Conservation (phyloP, 805 yeast genomes). For the Ogataea methylovora region DNA sequence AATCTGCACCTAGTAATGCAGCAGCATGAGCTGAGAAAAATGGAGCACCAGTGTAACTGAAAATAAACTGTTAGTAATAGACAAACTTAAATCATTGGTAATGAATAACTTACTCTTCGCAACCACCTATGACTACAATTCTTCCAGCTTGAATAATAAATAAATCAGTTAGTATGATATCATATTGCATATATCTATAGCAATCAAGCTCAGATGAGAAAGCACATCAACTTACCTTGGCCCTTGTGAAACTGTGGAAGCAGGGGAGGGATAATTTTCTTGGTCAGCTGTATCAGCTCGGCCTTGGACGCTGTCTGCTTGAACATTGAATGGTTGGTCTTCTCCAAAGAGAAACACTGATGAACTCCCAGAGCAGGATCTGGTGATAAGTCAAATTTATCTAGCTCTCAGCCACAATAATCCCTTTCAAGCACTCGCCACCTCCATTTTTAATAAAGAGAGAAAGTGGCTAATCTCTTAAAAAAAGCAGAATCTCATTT, state of each 20-base stretch:
- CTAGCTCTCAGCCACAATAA: too few relatives aligned
- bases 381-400: too few relatives aligned
- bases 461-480: too few relatives aligned
- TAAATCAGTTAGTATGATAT: slow-evolving; percentile 1
- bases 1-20: slow-evolving; percentile 78
- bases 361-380: too few relatives aligned
- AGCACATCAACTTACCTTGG: slow-evolving; percentile 37
- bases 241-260: slow-evolving; percentile 75
- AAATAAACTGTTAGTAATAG: not conserved
- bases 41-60: slow-evolving; percentile 88
- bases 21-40: slow-evolving; percentile 83
- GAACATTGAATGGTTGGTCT: slow-evolving; percentile 5
- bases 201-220: not conserved
- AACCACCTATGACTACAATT: slow-evolving; percentile 84
- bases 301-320: slow-evolving; percentile 1
- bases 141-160: slow-evolving; percentile 48
- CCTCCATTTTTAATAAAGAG: too few relatives aligned
- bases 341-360: too few relatives aligned
- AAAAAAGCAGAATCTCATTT: too few relatives aligned
- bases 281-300: slow-evolving; percentile 29
- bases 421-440: too few relatives aligned
- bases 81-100: slow-evolving; percentile 1
- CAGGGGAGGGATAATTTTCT: slow-evolving; percentile 68
- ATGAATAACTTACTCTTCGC: slow-evolving; percentile 52
- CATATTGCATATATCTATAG: not conserved